Evolutionary conservation across 176 grass and related monocot genomes (phyloP).

Genomic region (Zoysia japonica): DNA sequence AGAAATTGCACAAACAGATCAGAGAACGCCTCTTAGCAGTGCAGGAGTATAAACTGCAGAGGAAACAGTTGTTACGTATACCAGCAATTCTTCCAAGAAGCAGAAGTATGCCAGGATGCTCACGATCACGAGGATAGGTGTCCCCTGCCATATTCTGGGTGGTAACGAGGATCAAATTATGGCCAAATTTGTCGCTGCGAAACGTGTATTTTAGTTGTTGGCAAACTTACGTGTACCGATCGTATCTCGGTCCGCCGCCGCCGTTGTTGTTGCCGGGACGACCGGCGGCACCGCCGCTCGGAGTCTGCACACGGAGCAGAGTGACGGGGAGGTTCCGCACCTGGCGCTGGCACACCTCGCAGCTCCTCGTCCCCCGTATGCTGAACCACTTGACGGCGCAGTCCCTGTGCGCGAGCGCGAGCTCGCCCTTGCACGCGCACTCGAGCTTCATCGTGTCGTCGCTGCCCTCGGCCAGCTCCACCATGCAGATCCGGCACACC

Average conservation of each 20-base stretch:
- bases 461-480: conserved; percentile 68
- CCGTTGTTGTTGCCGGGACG: not conserved
- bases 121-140: conserved; percentile 70
- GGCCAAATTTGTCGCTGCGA: too few relatives aligned
- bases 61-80: conserved; percentile 1
- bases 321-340: conserved; percentile 91
- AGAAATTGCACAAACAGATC: not conserved
- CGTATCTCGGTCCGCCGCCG: conserved; percentile 7
- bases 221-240: conserved; percentile 46
- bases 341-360: conserved; percentile 83
- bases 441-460: conserved; percentile 64
- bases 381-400: conserved; percentile 97
- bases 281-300: not conserved
- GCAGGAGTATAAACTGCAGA: not conserved
- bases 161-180: not conserved
- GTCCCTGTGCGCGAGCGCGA: conserved; percentile 72
- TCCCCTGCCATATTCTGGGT: conserved; percentile 70
- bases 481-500: conserved; percentile 93
- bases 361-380: conserved; percentile 75
- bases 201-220: not conserved
- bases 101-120: conserved; percentile 94
- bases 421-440: conserved; percentile 83
- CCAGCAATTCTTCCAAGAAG: conserved; percentile 91
- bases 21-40: not conserved
- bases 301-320: conserved; percentile 58